phyloP scores from a whole-genome alignment of 1,284 basidiomycete genomes.

The Anthracocystis setariae region DNA sequence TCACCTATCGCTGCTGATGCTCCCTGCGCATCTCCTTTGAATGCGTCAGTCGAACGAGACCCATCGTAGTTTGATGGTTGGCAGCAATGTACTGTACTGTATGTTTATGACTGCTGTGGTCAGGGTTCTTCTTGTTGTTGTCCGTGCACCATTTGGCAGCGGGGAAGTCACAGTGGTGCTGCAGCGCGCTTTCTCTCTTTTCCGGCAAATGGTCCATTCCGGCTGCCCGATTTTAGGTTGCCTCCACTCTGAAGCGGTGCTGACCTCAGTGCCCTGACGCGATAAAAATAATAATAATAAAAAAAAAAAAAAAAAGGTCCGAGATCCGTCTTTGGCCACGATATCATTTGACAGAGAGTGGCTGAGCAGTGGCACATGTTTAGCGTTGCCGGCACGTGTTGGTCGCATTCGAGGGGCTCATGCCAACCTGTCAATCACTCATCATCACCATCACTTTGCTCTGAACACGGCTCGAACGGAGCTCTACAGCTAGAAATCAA shows the following conservation, averaged over 20 bases:
- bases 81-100: neutral
- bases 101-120: neutral
- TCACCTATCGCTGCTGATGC: neutral
- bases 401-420: neutral
- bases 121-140: neutral
- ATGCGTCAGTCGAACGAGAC: too few species aligned
- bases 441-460: neutral
- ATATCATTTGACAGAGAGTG: neutral
- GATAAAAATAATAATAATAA: too few species aligned
- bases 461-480: neutral
- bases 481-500: neutral
- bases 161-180: neutral
- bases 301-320: neutral
- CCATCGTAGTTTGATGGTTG: too few species aligned
- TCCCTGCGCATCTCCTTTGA: neutral
- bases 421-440: neutral
- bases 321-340: slow-evolving; percentile 6
- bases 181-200: neutral
- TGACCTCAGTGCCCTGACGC: neutral
- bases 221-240: neutral
- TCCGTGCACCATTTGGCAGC: neutral
- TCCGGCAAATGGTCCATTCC: neutral
- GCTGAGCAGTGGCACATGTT: slow-evolving; percentile 1
- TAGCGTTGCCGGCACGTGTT: slow-evolving; percentile 3
- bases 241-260: neutral